A percentile compares a stretch with the other conserved stretches of the same genome.
Conservation (phyloP, 257 asterid genomes). For the Solanum appendiculatum region DNA sequence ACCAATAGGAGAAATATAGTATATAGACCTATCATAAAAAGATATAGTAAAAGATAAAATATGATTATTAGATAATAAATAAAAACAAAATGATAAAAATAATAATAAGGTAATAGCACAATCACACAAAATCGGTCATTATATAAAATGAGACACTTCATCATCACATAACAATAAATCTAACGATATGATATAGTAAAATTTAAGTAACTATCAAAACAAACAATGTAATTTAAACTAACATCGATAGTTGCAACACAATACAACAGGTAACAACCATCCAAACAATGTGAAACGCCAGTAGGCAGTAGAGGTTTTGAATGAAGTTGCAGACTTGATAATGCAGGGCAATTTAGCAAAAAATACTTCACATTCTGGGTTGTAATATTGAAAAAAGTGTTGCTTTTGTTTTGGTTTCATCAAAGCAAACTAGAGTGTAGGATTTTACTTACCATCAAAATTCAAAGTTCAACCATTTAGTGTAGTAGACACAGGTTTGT, state of each 20-base stretch:
- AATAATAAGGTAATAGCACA: too few relatives aligned
- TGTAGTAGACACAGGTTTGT: slow-evolving; percentile 42
- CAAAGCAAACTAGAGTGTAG: not conserved
- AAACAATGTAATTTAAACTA: not conserved
- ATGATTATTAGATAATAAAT: not conserved
- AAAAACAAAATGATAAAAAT: too few relatives aligned
- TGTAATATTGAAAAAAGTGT: slow-evolving; percentile 28
- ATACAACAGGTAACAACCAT: not conserved
- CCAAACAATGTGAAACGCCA: not conserved
- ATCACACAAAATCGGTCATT: not conserved
- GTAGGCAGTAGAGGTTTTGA: not conserved
- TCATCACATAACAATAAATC: not conserved
- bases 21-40: not conserved
- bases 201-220: not conserved
- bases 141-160: too few relatives aligned
- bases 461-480: slow-evolving; percentile 46
- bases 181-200: not conserved
- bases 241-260: not conserved
- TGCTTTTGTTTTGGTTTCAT: too few relatives aligned
- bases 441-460: slow-evolving; percentile 5
- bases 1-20: not conserved
- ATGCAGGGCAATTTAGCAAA: slow-evolving; percentile 64
- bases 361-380: slow-evolving; percentile 93
- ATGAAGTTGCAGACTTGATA: not conserved
- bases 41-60: not conserved